Percentiles rank a stretch among this genome's conserved stretches.
Evolutionary conservation across 306 rosid genomes (phyloP).

Genomic region (Cucumis hystrix): DNA sequence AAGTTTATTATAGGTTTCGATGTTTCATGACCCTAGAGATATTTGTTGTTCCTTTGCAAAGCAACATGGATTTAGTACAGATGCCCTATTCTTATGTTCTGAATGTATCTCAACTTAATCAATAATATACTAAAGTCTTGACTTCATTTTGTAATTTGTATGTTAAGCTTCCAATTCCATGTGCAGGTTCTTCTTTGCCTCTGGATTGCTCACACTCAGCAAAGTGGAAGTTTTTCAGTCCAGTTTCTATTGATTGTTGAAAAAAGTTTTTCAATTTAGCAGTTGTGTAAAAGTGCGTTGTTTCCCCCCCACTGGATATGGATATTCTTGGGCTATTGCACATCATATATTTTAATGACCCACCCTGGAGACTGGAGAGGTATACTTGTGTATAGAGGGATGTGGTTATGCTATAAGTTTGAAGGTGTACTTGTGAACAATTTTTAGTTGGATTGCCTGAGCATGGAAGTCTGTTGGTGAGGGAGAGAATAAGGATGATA

Average conservation of each 20-base stretch:
- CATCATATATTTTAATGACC: neutral
- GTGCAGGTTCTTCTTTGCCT: neutral
- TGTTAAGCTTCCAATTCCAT: neutral
- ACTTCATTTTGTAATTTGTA: neutral
- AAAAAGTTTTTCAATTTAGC: neutral
- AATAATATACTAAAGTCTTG: neutral
- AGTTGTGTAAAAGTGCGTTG: neutral
- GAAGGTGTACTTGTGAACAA: no score
- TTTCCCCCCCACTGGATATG: constrained; percentile 4
- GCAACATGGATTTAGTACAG: neutral
- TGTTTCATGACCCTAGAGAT: neutral
- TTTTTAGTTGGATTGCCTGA: neutral
- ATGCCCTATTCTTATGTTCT: neutral
- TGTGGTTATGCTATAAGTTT: no score
- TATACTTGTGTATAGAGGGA: neutral
- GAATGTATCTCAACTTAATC: neutral
- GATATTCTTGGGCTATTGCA: neutral
- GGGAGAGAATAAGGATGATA: neutral
- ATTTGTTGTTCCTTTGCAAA: neutral
- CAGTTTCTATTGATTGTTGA: neutral
- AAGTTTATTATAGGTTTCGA: neutral
- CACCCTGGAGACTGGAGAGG: neutral
- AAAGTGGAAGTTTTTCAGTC: neutral
- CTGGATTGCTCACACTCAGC: neutral
- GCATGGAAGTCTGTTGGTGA: neutral